Evolutionary conservation across 2,329 filamentous ascomycete genomes (phyloP).

Genomic region (Ceratocystis albifundus): DNA sequence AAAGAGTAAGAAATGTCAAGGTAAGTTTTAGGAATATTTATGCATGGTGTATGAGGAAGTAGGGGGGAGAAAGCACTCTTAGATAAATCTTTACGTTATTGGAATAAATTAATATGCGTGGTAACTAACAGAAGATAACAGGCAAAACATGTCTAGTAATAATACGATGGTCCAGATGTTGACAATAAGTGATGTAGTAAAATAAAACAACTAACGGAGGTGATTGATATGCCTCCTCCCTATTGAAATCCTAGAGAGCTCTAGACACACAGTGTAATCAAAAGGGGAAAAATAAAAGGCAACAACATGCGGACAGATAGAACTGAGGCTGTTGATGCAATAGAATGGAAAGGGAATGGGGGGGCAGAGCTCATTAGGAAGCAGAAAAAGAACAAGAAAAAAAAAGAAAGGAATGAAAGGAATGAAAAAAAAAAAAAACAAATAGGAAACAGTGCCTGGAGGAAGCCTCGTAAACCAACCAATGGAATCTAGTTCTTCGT

Average conservation of each 20-base stretch:
- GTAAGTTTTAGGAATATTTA: too few species aligned
- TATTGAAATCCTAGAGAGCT: background rate
- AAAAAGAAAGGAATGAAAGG: too few species aligned
- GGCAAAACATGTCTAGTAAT: background rate
- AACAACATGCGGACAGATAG: too few species aligned
- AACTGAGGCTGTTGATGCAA: background rate
- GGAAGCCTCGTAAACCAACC: slow-evolving; percentile 5
- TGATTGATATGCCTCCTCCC: background rate
- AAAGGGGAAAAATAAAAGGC: too few species aligned
- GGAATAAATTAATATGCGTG: too few species aligned
- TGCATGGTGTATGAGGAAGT: too few species aligned
- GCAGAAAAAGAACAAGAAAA: background rate
- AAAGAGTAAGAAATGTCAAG: background rate
- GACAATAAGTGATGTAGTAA: background rate
- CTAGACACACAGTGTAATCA: background rate
- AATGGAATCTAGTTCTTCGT: slow-evolving; percentile 5
- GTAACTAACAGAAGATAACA: too few species aligned
- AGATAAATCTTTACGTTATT: too few species aligned
- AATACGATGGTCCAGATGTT: background rate
- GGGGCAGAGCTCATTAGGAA: background rate
- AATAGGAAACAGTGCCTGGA: background rate
- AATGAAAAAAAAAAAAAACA: background rate
- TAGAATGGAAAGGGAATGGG: slow-evolving; percentile 23
- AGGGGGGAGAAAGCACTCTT: too few species aligned
- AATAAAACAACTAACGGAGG: background rate